phyloP scores from a whole-genome alignment of 1,139 yeast genomes.

The Meyerozyma guilliermondii region DNA sequence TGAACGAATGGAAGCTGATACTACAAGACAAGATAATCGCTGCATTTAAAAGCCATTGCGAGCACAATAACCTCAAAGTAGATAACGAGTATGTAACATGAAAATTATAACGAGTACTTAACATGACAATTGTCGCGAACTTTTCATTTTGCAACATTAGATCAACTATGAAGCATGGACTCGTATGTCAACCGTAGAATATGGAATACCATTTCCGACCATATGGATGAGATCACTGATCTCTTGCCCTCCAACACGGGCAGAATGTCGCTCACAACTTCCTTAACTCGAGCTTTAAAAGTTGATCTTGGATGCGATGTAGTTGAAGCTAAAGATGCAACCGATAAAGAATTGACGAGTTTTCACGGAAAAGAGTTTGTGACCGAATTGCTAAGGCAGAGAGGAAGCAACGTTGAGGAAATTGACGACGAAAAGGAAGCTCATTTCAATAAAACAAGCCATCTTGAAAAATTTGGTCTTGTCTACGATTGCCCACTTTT shows the following conservation, averaged over 20 bases:
- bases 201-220: not conserved
- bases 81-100: not conserved
- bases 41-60: not conserved
- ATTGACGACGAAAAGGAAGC: conserved; percentile 4
- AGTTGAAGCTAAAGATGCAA: conserved; percentile 21
- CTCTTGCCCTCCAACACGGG: conserved; percentile 48
- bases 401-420: conserved; percentile 10
- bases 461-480: conserved; percentile 31
- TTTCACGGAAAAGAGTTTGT: conserved; percentile 41
- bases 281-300: conserved; percentile 38
- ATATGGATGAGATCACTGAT: conserved; percentile 26
- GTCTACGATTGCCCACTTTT: conserved; percentile 64
- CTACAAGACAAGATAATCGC: not conserved
- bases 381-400: conserved; percentile 20
- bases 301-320: conserved; percentile 21
- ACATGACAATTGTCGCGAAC: not conserved
- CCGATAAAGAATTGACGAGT: conserved; percentile 19
- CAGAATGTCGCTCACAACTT: conserved; percentile 42
- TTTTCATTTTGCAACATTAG: not conserved
- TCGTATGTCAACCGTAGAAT: not conserved
- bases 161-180: not conserved
- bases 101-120: not conserved
- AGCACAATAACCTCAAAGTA: not conserved
- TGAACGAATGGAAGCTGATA: conserved; percentile 7
- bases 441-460: not conserved